phyloP scores from a whole-genome alignment of 257 asterid genomes.

The Nicotiana paniculata region DNA sequence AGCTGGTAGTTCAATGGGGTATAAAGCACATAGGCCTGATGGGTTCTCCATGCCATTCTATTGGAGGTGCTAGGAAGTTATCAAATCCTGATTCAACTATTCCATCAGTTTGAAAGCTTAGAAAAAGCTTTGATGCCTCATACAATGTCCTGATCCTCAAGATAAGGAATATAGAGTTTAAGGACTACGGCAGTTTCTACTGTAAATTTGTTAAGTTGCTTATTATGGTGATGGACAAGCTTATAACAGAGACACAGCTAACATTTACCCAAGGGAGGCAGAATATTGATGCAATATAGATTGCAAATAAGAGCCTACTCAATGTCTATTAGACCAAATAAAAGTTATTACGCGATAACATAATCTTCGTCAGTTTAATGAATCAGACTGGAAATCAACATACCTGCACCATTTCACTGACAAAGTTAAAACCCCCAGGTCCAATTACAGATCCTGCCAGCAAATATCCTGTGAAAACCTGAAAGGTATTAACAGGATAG shows the following conservation, averaged over 20 bases:
- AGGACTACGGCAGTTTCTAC: neutral
- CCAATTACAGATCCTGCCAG: conserved; percentile 83
- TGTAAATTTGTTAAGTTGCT: neutral
- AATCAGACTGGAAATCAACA: conserved; percentile 12
- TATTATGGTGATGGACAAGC: neutral
- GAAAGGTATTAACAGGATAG: conserved; percentile 22
- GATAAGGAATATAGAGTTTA: conserved; percentile 1
- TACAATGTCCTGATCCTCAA: neutral
- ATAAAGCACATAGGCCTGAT: neutral
- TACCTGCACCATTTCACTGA: conserved; percentile 90
- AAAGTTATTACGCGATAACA: neutral
- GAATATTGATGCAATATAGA: neutral
- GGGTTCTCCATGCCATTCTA: neutral
- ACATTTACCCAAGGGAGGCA: conserved; percentile 2
- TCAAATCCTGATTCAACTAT: neutral
- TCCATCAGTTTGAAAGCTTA: neutral
- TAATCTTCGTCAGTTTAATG: neutral
- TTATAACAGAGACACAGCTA: neutral
- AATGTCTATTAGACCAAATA: neutral
- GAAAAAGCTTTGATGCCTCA: neutral
- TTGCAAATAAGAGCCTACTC: neutral
- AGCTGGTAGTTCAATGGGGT: neutral
- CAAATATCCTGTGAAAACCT: conserved; percentile 85
- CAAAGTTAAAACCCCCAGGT: conserved; percentile 79
- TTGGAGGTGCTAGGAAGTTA: neutral